A percentile compares a stretch with the other conserved stretches of the same genome.
Evolutionary conservation across 768 basidiomycete species (phyloP).

Genomic region (Paxillus rubicundulus): DNA sequence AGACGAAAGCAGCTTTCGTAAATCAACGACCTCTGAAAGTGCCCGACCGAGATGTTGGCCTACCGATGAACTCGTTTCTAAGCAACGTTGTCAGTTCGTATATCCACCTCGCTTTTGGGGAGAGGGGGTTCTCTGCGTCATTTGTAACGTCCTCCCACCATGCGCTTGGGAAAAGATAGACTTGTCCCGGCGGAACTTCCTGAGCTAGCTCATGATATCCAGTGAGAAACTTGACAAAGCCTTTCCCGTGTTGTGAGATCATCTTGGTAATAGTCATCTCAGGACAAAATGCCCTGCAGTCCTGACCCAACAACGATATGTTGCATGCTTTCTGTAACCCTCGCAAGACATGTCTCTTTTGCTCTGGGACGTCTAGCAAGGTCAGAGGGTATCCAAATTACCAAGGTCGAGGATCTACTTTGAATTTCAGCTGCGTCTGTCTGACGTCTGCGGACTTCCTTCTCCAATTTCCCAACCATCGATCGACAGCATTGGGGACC

Average conservation of each 20-base stretch:
- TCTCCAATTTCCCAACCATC: neutral
- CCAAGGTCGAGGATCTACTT: neutral
- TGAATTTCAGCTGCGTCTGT: neutral
- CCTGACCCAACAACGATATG: neutral
- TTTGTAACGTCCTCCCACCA: conserved; percentile 19
- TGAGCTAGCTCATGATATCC: neutral
- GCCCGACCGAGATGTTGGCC: neutral
- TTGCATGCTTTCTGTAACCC: conserved; percentile 12
- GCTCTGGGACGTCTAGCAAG: conserved; percentile 12
- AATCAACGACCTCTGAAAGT: neutral
- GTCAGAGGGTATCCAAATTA: conserved; percentile 13
- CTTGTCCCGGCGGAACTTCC: conserved; percentile 1
- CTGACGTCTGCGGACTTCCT: neutral
- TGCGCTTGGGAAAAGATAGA: conserved; percentile 13
- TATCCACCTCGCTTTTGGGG: neutral
- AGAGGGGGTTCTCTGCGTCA: neutral
- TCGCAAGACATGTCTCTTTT: conserved; percentile 12
- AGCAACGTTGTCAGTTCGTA: conserved; percentile 10
- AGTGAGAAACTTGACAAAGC: conserved; percentile 3
- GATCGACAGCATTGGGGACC: neutral
- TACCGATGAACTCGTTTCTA: conserved; percentile 19
- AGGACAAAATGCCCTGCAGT: conserved; percentile 18
- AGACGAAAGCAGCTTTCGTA: conserved; percentile 7
- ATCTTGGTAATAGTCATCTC: conserved; percentile 12
- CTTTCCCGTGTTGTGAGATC: conserved; percentile 6